Evolutionary conservation across 2,329 filamentous ascomycete genomes (phyloP), one percentile per base, ranked within the genome.

Genomic region (Fusarium sulawesiense): DNA sequence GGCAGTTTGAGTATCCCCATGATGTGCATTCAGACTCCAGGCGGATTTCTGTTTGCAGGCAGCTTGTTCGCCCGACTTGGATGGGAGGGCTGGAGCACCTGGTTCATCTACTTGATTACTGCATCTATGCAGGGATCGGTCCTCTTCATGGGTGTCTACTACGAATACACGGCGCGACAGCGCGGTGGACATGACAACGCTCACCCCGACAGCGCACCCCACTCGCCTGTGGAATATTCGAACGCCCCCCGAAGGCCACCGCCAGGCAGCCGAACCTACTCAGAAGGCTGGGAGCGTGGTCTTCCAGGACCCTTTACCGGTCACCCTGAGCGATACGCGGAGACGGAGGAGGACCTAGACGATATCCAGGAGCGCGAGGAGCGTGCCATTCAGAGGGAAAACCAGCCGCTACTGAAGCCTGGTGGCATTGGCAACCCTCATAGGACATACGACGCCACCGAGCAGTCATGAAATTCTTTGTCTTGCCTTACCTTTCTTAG

Each of bases 1-100:
- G 94, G 94, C 57, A 97, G 94, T 78, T 83, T 99, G 74, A 97
- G 93, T 76, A 96, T 99, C 60, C 91, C 93, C 7, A 98, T 98
- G 92, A 98, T 99, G 94, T 92, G 92, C 78, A 97, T 99, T 34
- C 96, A 99, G 80, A 98, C 95, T 0, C 96, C 96, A 0, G 96
- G 96, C 1, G 94, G 93, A 63, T 91, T 97, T 73, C 83, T 99
- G 9, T 98, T 97, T 82, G 94, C 95, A 0, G 91, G 87, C 14
- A 98, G 94, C 78, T 82, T 99, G 45, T 93, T 91, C 53, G 89
- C 88, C 10, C 88, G 96, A 47, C 86, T 98, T 21, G 96, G 96
- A 0, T 85, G 85, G 75, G 89, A 87, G 34, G 95, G 95, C 0
- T 99, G 96, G 96, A 98, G 94, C 80, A 93, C 94, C 0, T 99